Base-by-base conservation (phyloP, 2,329 filamentous ascomycete genomes). In the Lecanosticta acicola region DNA sequence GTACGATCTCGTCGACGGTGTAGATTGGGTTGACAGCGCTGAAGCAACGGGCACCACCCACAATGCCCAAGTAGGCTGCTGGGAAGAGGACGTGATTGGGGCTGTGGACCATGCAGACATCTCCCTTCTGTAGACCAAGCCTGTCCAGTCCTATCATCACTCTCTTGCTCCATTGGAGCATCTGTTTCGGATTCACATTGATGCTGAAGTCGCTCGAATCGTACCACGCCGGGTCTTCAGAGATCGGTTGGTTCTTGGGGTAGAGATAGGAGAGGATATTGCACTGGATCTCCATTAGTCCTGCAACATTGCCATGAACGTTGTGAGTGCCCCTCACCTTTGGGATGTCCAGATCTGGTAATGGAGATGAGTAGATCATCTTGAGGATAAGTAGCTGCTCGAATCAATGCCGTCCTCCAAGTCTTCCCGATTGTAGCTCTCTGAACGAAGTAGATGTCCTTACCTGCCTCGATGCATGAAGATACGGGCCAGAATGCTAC, bases 81-180 rank as follows among this genome's bases (percentile, higher is more conserved):
- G 76, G 76, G 1, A 79, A 70, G 51, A 75, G 77, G 32, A 80
- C 71, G 50, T 78, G 73, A 55, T 79, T 80, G 2, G 72, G 69
- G 0, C 73, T 73, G 54, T 73, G 76, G 35, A 78, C 68, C 68
- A 79, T 69, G 24, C 77, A 72, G 2, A 76, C 73, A 41, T 79
- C 76, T 10, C 72, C 72, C 40, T 61, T 65, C 45, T 68, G 56
- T 4, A 79, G 47, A 0, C 72, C 74, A 5, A 75, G 55, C 2
- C 57, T 64, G 39, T 74, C 65, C 11, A 80, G 64, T 3, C 76
- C 76, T 32, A 66, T 61, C 0, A 70, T 73, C n/a, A 80, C 56
- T 45, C 75, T 66, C 56, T 72, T 76, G 32, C 74, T 67, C 75
- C 75, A 79, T 65, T 63, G 56, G 21, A 79, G 55, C 18, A 72